phyloP scores from a whole-genome alignment of 164 flowering plant species.

The Nelumbo lutea region DNA sequence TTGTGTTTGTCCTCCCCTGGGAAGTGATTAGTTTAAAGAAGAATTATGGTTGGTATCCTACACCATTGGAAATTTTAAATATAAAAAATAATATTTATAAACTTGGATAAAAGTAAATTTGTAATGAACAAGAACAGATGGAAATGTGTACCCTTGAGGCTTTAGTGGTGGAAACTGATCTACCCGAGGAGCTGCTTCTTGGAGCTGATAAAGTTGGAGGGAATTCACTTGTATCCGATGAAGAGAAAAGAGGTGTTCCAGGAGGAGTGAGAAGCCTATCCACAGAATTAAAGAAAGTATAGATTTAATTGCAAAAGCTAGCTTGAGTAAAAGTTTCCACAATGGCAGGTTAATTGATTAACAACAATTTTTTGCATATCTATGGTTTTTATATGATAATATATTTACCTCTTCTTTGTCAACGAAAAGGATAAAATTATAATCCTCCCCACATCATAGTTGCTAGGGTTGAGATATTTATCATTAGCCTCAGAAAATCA shows the following conservation, averaged over 20 bases:
- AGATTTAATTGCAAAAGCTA: slow-evolving; percentile 1
- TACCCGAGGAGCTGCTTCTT: slow-evolving; percentile 43
- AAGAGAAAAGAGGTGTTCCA: too few relatives aligned
- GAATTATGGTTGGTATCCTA: too few relatives aligned
- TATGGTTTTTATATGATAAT: too few relatives aligned
- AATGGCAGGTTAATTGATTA: not conserved
- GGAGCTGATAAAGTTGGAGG: slow-evolving; percentile 53
- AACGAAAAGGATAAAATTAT: too few relatives aligned
- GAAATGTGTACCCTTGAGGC: slow-evolving; percentile 65
- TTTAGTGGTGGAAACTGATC: slow-evolving; percentile 58
- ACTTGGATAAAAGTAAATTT: not conserved
- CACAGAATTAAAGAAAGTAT: slow-evolving; percentile 8
- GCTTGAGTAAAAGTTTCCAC: not conserved
- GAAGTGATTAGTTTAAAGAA: too few relatives aligned
- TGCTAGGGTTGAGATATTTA: too few relatives aligned
- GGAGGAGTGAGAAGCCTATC: slow-evolving; percentile 57
- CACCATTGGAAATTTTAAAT: too few relatives aligned
- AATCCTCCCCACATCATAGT: too few relatives aligned
- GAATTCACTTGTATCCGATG: not conserved
- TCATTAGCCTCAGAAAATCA: too few relatives aligned
- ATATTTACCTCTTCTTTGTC: too few relatives aligned
- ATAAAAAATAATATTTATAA: too few relatives aligned
- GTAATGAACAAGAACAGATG: not conserved
- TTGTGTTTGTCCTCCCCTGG: too few relatives aligned
- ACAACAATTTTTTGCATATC: not conserved